These are phyloP conservation scores for Senna siamea DNA, from an alignment of 306 rosid genomes.

Conservation along the genomic window DNA sequence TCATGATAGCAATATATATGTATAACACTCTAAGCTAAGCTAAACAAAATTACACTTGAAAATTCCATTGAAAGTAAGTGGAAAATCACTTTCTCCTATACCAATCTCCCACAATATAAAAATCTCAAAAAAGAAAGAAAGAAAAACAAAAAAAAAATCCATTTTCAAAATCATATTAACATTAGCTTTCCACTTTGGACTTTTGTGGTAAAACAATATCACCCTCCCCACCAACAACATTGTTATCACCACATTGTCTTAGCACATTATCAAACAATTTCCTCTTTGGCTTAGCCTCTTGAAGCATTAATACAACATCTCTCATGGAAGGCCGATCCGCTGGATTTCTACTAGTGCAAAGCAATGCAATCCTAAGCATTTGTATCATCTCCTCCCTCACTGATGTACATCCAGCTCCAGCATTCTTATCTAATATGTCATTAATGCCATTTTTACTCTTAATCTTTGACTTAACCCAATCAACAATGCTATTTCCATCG, in stretches of 20 bases:
- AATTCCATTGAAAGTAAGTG: conserved; percentile 49
- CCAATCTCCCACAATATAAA: conserved; percentile 85
- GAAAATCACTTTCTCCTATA: conserved; percentile 72
- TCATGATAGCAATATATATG: conserved; percentile 5
- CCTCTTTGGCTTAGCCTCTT: conserved; percentile 83
- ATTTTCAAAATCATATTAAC: conserved; percentile 33
- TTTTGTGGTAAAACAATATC: conserved; percentile 66
- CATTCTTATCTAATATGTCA: conserved; percentile 70
- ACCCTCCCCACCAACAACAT: conserved; percentile 35
- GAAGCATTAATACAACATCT: conserved; percentile 88
- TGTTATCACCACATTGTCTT: conserved; percentile 37
- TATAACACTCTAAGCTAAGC: conserved; percentile 32
- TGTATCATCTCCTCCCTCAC: conserved; percentile 88
- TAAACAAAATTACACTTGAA: conserved; percentile 42
- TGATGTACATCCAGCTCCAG: conserved; percentile 64
- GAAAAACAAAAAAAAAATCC: conserved; percentile 1
- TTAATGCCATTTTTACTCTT: conserved; percentile 63
- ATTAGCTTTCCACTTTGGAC: conserved; percentile 59
- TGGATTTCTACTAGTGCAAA: conserved; percentile 76
- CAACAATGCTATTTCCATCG: conserved; percentile 87
- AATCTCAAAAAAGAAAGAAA: no score
- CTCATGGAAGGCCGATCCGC: conserved; percentile 92
- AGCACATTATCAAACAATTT: conserved; percentile 41
- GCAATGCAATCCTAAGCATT: conserved; percentile 83
- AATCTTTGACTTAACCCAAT: conserved; percentile 74